phyloP scores from a whole-genome alignment of 352 stramenopile genomes.

The Aphanomyces cochlioides region DNA sequence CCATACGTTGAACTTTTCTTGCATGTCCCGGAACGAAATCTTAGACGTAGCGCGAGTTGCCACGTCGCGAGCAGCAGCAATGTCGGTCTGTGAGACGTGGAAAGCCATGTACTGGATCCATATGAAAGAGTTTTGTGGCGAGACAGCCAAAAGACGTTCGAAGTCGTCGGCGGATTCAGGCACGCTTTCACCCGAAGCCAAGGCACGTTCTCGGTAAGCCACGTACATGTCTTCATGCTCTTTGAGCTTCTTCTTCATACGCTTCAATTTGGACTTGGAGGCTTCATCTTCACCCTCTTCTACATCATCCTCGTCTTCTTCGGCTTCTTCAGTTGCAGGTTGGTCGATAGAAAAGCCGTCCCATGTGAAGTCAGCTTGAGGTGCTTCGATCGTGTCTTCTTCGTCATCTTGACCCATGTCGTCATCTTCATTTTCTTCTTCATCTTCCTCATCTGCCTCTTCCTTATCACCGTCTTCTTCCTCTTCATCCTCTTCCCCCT shows the following conservation, averaged over 20 bases:
- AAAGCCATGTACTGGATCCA: conserved; percentile 99
- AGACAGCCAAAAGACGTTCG: conserved; percentile 91
- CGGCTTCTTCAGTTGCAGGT: conserved; percentile 44
- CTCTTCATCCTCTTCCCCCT: conserved; percentile 39
- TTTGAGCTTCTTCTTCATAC: conserved; percentile 86
- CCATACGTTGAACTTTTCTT: conserved; percentile 98
- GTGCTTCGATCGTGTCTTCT: conserved; percentile 30
- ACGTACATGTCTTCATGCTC: conserved; percentile 94
- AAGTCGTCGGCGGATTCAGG: conserved; percentile 93
- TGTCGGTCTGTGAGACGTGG: conserved; percentile 93
- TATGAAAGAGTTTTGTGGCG: conserved; percentile 92
- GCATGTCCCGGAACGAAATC: conserved; percentile 94
- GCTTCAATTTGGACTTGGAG: conserved; percentile 62
- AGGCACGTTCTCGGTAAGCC: conserved; percentile 88
- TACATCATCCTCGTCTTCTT: conserved; percentile 52
- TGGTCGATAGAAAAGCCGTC: conserved; percentile 75
- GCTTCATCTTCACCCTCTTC: conserved; percentile 43
- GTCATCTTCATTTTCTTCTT: conserved; percentile 53
- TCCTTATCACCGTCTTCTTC: conserved; percentile 45
- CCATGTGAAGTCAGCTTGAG: conserved; percentile 79
- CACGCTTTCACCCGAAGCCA: conserved; percentile 89
- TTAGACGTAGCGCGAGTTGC: conserved; percentile 89
- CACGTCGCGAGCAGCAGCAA: conserved; percentile 90
- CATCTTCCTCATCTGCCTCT: conserved; percentile 50
- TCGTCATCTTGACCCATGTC: conserved; percentile 18